Evolutionary conservation across 176 grass and related monocot genomes (phyloP).

Genomic region (Stipa capillata): DNA sequence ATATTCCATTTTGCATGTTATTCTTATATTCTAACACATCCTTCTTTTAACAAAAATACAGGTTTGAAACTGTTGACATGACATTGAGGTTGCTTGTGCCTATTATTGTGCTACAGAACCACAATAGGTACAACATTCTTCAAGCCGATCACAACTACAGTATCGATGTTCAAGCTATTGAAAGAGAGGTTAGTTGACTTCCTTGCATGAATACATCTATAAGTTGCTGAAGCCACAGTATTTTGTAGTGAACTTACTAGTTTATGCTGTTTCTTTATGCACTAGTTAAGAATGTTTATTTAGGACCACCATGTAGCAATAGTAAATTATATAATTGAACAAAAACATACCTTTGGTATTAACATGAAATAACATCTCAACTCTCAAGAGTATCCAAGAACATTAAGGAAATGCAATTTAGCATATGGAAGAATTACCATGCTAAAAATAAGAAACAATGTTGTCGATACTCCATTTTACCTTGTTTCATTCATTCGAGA

Average conservation of each 20-base stretch:
- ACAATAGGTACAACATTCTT: slow-evolving; percentile 98
- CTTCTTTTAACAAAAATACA: slow-evolving; percentile 26
- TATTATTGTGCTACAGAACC: slow-evolving; percentile 99
- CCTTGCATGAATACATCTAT: slow-evolving; percentile 21
- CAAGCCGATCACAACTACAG: slow-evolving; percentile 90
- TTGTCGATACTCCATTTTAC: not conserved
- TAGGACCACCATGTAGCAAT: too few relatives aligned
- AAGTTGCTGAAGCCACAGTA: not conserved
- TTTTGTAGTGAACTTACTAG: not conserved
- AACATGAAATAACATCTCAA: not conserved
- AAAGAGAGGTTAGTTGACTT: slow-evolving; percentile 69
- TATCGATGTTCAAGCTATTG: slow-evolving; percentile 92
- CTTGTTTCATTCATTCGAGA: not conserved
- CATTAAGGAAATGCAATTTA: not conserved
- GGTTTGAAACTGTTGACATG: slow-evolving; percentile 97
- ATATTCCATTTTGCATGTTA: not conserved
- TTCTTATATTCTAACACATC: slow-evolving; percentile 15
- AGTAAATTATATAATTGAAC: not conserved
- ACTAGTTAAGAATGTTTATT: slow-evolving; percentile 6
- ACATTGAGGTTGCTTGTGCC: slow-evolving; percentile 87
- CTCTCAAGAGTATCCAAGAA: not conserved
- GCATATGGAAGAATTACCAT: not conserved
- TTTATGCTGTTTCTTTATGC: not conserved
- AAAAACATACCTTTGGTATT: not conserved
- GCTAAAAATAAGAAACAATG: not conserved